Percentiles rank a stretch among this genome's conserved stretches.
Conservation (phyloP, 805 yeast species). For the Ogataea populi-albae region DNA sequence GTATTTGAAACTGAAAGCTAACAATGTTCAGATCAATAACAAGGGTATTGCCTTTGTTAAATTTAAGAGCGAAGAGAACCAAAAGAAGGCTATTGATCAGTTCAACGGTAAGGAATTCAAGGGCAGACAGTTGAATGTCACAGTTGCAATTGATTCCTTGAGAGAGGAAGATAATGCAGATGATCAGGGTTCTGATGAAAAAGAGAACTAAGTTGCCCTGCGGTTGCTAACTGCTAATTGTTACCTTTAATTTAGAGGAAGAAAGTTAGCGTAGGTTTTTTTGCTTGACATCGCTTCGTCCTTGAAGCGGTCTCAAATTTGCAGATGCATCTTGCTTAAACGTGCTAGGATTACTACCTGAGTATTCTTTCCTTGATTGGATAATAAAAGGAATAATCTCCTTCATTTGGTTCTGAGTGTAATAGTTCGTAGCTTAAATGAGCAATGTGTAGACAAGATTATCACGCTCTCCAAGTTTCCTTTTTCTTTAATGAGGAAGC, state of each 20-base stretch:
- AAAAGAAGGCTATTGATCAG: constrained; percentile 51
- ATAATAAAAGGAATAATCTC: constrained; percentile 1
- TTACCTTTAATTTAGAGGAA: too few species aligned
- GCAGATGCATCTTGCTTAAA: constrained; percentile 3
- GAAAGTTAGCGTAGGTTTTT: too few species aligned
- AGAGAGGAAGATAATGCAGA: constrained; percentile 1
- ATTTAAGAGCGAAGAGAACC: constrained; percentile 45
- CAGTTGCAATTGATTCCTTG: constrained; percentile 66
- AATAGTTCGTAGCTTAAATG: too few species aligned
- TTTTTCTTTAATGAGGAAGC: too few species aligned
- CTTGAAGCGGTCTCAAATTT: not conserved
- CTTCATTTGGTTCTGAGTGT: constrained; percentile 1
- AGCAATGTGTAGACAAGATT: too few species aligned
- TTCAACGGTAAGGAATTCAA: constrained; percentile 64
- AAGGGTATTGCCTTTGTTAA: constrained; percentile 67
- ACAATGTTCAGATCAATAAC: constrained; percentile 47
- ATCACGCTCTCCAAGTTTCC: too few species aligned
- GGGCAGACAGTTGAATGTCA: constrained; percentile 65
- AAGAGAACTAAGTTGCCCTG: constrained; percentile 1
- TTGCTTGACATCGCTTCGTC: not conserved
- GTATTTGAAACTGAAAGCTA: constrained; percentile 41
- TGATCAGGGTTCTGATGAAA: not conserved
- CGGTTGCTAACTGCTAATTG: not conserved
- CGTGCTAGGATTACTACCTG: constrained; percentile 1
- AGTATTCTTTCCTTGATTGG: constrained; percentile 1